phyloP scores from a whole-genome alignment of 257 asterid species.

The Solanum clarkiae region DNA sequence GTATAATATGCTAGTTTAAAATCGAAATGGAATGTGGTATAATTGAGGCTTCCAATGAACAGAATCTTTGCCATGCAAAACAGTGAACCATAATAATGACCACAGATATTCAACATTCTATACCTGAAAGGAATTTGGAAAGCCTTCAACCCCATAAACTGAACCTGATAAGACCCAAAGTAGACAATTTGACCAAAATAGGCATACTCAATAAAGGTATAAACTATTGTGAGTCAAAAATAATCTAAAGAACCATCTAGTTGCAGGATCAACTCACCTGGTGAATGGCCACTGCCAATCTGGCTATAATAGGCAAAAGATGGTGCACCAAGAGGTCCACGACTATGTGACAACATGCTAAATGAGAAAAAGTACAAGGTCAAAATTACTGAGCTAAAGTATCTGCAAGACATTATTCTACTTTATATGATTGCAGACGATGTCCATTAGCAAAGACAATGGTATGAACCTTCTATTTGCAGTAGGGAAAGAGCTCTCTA shows the following conservation, averaged over 20 bases:
- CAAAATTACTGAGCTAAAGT: background rate
- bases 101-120: background rate
- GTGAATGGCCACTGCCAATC: background rate
- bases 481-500: slow-evolving; percentile 23
- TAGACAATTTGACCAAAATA: background rate
- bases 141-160: background rate
- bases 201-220: background rate
- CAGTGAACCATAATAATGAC: background rate
- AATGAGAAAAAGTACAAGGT: background rate
- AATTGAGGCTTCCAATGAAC: background rate
- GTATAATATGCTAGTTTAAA: background rate
- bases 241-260: background rate
- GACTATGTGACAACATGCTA: slow-evolving; percentile 5
- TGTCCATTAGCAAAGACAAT: background rate
- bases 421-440: background rate
- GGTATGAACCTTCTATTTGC: slow-evolving; percentile 31
- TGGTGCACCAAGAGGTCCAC: background rate
- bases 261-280: slow-evolving; percentile 10
- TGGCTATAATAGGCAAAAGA: slow-evolving; percentile 5
- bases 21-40: background rate
- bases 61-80: background rate
- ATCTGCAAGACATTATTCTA: background rate
- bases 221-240: background rate
- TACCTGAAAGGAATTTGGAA: slow-evolving; percentile 1
- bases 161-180: background rate